phyloP scores from a whole-genome alignment of 805 yeast species.

The Candida vaughaniae region DNA sequence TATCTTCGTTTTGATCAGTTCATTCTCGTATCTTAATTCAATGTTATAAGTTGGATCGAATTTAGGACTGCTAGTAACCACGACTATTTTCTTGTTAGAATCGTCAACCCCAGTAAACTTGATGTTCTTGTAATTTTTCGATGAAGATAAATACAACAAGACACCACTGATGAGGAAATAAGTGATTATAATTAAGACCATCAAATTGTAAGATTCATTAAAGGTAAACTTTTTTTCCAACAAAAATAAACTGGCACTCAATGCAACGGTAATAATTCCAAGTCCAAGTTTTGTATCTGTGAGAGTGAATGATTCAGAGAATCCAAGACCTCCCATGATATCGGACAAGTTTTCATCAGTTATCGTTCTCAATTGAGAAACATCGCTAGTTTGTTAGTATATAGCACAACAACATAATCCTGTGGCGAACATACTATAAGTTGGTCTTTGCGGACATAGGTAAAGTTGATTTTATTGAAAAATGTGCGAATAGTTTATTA shows the following conservation, averaged over 20 bases:
- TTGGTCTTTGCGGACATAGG: constrained; percentile 17
- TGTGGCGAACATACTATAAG: constrained; percentile 25
- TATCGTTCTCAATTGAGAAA: constrained; percentile 45
- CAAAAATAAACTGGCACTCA: constrained; percentile 47
- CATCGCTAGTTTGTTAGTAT: constrained; percentile 33
- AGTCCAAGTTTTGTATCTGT: constrained; percentile 48
- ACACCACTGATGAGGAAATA: constrained; percentile 38
- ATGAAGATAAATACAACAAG: constrained; percentile 31
- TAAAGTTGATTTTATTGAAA: not conserved
- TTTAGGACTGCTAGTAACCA: constrained; percentile 42
- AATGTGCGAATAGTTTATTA: not conserved
- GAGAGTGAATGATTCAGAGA: constrained; percentile 44
- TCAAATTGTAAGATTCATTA: constrained; percentile 34
- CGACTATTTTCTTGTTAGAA: constrained; percentile 31
- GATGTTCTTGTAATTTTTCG: constrained; percentile 38
- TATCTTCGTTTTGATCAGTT: constrained; percentile 17
- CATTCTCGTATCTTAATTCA: constrained; percentile 23
- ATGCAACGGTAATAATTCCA: constrained; percentile 46
- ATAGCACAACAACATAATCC: too few species aligned
- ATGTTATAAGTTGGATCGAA: constrained; percentile 47
- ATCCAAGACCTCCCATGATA: constrained; percentile 44
- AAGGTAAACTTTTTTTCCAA: constrained; percentile 50
- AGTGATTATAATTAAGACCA: constrained; percentile 32
- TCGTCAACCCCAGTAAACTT: constrained; percentile 45
- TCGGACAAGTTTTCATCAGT: constrained; percentile 49